A percentile compares a stretch with the other conserved stretches of the same genome.
phyloP scores from a whole-genome alignment of 306 rosid genomes.

The barrel medic (Medicago truncatula) region DNA sequence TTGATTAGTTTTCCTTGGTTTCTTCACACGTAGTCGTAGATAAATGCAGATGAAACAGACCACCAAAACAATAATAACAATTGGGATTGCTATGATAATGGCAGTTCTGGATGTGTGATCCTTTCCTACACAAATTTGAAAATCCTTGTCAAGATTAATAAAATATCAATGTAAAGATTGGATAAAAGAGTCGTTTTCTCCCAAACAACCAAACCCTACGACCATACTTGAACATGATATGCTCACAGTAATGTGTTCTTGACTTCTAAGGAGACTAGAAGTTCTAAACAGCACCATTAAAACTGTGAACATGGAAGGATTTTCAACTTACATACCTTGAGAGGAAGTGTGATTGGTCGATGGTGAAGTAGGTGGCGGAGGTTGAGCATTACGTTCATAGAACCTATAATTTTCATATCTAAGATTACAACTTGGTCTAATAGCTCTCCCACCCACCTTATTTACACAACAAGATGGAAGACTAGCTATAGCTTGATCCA shows the following conservation, averaged over 20 bases:
- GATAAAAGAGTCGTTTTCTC: no score
- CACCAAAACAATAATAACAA: not conserved
- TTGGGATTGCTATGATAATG: slow-evolving; percentile 11
- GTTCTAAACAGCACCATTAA: no score
- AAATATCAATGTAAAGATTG: no score
- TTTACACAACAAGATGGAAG: not conserved
- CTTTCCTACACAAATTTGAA: slow-evolving; percentile 8
- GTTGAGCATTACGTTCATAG: not conserved
- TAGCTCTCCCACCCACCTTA: slow-evolving; percentile 4
- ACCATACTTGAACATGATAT: no score
- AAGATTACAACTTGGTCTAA: slow-evolving; percentile 42
- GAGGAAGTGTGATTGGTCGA: not conserved
- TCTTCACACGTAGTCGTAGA: not conserved
- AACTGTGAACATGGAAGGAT: no score
- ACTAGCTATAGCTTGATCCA: not conserved
- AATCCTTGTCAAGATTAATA: not conserved
- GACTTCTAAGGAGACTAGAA: no score
- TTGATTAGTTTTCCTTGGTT: not conserved
- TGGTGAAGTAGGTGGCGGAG: not conserved
- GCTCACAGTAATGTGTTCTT: no score
- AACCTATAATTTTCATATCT: slow-evolving; percentile 15
- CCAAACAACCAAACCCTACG: no score
- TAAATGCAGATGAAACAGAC: slow-evolving; percentile 15
- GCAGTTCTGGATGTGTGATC: not conserved
- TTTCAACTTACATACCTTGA: not conserved